A percentile compares a stretch with the other conserved stretches of the same genome.
These are phyloP conservation scores for Stellera chamaejasme DNA, from an alignment of 345 rosid genomes.

Conservation along the genomic window DNA sequence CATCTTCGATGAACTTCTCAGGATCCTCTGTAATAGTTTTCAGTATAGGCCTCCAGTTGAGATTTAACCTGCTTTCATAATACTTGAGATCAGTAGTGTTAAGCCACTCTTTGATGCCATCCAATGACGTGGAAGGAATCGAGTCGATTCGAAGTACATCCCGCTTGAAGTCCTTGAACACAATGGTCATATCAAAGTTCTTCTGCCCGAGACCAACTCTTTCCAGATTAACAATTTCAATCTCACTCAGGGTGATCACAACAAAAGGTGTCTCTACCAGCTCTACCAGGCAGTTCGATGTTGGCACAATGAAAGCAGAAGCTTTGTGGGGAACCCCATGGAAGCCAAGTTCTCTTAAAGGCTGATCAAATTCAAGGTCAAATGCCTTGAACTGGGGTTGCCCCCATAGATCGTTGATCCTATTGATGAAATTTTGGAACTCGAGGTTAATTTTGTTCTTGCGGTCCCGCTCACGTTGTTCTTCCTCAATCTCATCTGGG, in stretches of 20 bases:
- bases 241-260: conserved; percentile 42
- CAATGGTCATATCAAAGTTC: conserved; percentile 46
- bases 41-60: conserved; percentile 44
- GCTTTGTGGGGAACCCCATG: conserved; percentile 49
- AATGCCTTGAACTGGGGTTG: conserved; percentile 36
- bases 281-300: conserved; percentile 45
- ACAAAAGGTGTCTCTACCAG: conserved; percentile 36
- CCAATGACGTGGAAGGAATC: conserved; percentile 42
- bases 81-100: conserved; percentile 45
- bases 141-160: conserved; percentile 49
- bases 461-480: conserved; percentile 38
- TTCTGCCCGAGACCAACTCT: conserved; percentile 52
- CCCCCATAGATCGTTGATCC: conserved; percentile 44
- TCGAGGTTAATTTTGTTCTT: conserved; percentile 40
- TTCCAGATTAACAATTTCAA: conserved; percentile 50
- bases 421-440: conserved; percentile 38
- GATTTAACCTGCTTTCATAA: conserved; percentile 43
- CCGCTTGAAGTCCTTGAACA: conserved; percentile 50
- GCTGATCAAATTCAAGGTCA: conserved; percentile 55
- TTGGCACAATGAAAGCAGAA: conserved; percentile 42
- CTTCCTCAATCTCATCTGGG: conserved; percentile 57
- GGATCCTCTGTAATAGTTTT: conserved; percentile 49
- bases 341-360: conserved; percentile 43
- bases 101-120: conserved; percentile 47
- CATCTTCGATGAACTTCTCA: conserved; percentile 35